Conservation (phyloP, 495 filamentous ascomycete genomes). For the Daldinia bambusicola region DNA sequence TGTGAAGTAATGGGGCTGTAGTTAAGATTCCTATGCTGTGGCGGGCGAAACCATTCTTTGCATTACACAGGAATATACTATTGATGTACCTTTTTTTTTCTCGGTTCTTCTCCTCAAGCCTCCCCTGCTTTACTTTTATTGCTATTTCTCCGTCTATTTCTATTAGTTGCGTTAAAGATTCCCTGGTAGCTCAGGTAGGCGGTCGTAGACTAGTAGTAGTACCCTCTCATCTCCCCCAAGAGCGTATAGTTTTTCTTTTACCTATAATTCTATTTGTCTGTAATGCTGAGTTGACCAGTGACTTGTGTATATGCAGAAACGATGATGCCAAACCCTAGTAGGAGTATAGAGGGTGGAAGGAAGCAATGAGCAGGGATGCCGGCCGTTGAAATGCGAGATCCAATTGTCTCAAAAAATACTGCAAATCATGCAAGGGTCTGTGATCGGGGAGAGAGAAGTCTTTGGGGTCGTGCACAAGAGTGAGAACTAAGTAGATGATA, state of each 20-base stretch:
- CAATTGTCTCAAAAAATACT: constrained; percentile 47
- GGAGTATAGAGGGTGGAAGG: constrained; percentile 28
- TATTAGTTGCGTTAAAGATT: constrained; percentile 14
- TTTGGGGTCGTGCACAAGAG: constrained; percentile 41
- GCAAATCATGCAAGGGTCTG: constrained; percentile 54
- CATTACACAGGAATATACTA: constrained; percentile 48
- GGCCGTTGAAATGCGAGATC: constrained; percentile 49
- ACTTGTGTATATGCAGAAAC: constrained; percentile 42
- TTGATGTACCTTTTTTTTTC: constrained; percentile 50
- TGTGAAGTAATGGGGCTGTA: constrained; percentile 46
- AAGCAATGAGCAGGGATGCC: constrained; percentile 46
- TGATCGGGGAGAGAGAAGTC: constrained; percentile 39
- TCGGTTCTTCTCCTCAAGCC: constrained; percentile 46
- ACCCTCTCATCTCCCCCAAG: neutral
- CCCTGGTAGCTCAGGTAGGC: constrained; percentile 21
- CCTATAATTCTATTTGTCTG: constrained; percentile 12
- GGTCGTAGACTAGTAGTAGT: constrained; percentile 28
- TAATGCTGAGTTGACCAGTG: constrained; percentile 42
- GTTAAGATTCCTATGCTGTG: constrained; percentile 44
- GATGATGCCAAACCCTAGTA: constrained; percentile 26
- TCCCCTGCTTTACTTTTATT: constrained; percentile 45
- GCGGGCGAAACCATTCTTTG: constrained; percentile 43
- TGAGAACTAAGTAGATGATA: constrained; percentile 30
- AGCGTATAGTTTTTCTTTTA: constrained; percentile 6
- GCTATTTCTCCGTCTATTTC: constrained; percentile 18